Evolutionary conservation across 2,329 filamentous ascomycete species (phyloP), one percentile per base, ranked within the genome.

Genomic region (Aspergillus aculeatus): DNA sequence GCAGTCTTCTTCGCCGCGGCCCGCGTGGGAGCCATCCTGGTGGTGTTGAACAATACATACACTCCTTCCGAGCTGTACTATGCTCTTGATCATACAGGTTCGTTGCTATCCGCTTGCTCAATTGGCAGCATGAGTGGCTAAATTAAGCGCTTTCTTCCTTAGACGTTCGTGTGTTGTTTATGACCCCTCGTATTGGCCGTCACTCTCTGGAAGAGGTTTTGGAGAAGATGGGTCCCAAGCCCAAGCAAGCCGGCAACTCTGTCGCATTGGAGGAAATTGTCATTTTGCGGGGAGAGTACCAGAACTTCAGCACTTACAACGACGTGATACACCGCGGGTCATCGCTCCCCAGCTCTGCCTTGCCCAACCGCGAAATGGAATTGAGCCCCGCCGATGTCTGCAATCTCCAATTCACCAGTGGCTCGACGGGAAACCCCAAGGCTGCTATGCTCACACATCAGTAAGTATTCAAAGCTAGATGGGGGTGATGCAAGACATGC

Each of bases 1-100:
- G 83, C 88, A 2, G 82, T 91, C 16, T 90, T 91, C 79, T 91
- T 92, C 65, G 89, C 88, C 3, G 87, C 86, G 11, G 86, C 87
- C 47, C 82, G 85, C 50, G 62, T 89, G 19, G 87, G 88, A 10
- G 86, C 84, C 50, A 86, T 89, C 50, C 79, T 92, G 55, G 89
- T 92, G 29, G 91, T 92, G 49, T 78, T 93, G 65, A 93, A 93
- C 77, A 93, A 92, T 76, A 93, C 89, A 0, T 93, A 93, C 71
- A 93, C 90, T 1, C 82, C 87, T 2, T 84, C 83, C 1, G 90
- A 93, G 75, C 86, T 89, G 51, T 82, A 86, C 71, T 89, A 89
- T 73, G 90, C 88, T 10, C 74, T 93, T 29, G 82, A 83, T 57
- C 90, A 92, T 69, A 86, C 88, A 16, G 86, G 87, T 89, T 75